Conservation (phyloP, 305 asterid species). For the Fraxinus sp. region DNA sequence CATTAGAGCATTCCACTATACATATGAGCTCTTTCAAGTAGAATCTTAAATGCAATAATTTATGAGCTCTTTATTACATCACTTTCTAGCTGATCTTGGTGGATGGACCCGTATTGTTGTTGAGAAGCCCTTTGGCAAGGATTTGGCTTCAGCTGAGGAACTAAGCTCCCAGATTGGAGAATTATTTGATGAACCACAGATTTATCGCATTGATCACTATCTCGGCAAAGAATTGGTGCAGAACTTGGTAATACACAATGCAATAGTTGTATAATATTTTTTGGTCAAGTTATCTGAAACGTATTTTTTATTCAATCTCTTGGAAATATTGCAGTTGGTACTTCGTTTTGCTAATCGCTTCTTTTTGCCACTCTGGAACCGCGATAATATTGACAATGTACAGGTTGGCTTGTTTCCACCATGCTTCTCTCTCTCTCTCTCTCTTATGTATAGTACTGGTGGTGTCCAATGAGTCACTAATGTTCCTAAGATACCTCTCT, state of each 20-base stretch:
- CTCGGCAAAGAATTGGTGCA: slow-evolving; percentile 97
- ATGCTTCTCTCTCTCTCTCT: background rate
- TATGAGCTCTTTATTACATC: slow-evolving; percentile 2
- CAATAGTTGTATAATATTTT: background rate
- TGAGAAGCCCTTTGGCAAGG: slow-evolving; percentile 98
- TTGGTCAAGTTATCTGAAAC: background rate
- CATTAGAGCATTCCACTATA: no score
- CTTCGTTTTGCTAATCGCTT: slow-evolving; percentile 61
- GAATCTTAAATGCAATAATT: background rate
- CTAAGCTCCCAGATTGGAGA: slow-evolving; percentile 93
- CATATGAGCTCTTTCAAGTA: no score
- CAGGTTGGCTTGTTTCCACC: slow-evolving; percentile 32
- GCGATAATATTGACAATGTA: slow-evolving; percentile 52
- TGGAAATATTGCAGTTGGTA: slow-evolving; percentile 40
- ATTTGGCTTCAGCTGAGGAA: slow-evolving; percentile 89
- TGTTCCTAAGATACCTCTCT: background rate
- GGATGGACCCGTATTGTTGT: slow-evolving; percentile 98
- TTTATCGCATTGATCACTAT: slow-evolving; percentile 94
- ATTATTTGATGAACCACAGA: slow-evolving; percentile 83
- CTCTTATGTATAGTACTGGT: background rate
- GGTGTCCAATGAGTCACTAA: background rate
- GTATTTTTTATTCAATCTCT: background rate
- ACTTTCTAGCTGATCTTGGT: slow-evolving; percentile 76
- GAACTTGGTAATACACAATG: slow-evolving; percentile 65
- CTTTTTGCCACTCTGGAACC: slow-evolving; percentile 59